Evolutionary conservation across 495 filamentous ascomycete genomes (phyloP).

Genomic region (Viridothelium virens): DNA sequence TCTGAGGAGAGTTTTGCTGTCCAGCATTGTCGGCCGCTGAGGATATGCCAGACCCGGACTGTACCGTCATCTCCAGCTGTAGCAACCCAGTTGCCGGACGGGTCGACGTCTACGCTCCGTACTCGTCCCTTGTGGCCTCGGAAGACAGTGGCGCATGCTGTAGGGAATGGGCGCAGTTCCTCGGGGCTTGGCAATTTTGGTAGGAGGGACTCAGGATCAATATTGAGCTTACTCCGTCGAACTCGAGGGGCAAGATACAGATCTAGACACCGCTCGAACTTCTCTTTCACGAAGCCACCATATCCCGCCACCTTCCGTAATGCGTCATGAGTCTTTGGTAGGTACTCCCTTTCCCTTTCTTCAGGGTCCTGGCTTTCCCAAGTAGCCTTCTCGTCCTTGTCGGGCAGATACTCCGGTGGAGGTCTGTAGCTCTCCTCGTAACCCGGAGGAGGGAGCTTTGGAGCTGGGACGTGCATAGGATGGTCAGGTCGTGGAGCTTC

Average conservation of each 20-base stretch:
- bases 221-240: conserved; percentile 87
- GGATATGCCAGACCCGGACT: conserved; percentile 81
- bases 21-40: conserved; percentile 84
- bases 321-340: conserved; percentile 72
- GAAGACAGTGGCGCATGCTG: conserved; percentile 73
- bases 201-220: conserved; percentile 86
- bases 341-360: conserved; percentile 80
- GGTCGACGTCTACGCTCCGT: conserved; percentile 70
- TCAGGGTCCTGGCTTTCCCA: conserved; percentile 88
- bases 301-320: conserved; percentile 92
- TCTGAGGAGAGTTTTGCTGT: conserved; percentile 66
- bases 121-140: conserved; percentile 84
- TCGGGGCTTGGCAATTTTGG: conserved; percentile 93
- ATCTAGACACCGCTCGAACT: conserved; percentile 91
- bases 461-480: conserved; percentile 91
- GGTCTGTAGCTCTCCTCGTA: conserved; percentile 96
- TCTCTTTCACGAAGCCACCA: conserved; percentile 81
- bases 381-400: conserved; percentile 70
- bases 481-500: conserved; percentile 77
- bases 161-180: conserved; percentile 89
- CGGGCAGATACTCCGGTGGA: conserved; percentile 88
- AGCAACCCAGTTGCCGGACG: conserved; percentile 68
- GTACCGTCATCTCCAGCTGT: conserved; percentile 93
- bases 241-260: conserved; percentile 90
- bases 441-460: conserved; percentile 85